A percentile compares a stretch with the other conserved stretches of the same genome.
Conservation (phyloP, 1,284 basidiomycete genomes). For the Somion occarium region DNA sequence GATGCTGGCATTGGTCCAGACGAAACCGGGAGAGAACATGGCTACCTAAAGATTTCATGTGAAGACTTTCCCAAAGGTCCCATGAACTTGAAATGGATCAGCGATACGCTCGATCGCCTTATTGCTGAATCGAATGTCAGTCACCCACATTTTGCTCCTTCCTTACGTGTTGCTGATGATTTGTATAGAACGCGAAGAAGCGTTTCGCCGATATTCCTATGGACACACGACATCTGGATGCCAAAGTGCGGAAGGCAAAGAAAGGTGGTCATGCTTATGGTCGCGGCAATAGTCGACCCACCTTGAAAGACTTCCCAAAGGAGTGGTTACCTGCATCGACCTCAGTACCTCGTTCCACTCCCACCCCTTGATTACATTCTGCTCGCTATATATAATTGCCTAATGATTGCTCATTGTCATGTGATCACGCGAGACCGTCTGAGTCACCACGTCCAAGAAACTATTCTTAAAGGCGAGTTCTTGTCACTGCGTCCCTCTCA, state of each 20-base stretch:
- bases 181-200: conserved; percentile 42
- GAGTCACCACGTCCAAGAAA: background rate
- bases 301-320: conserved; percentile 73
- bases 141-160: conserved; percentile 15
- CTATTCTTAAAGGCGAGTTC: background rate
- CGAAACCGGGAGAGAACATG: conserved; percentile 51
- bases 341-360: conserved; percentile 5
- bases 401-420: conserved; percentile 3
- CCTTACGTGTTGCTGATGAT: conserved; percentile 8
- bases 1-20: conserved; percentile 52
- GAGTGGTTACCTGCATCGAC: conserved; percentile 63
- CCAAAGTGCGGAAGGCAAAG: conserved; percentile 64
- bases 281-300: conserved; percentile 52
- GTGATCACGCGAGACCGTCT: conserved; percentile 1
- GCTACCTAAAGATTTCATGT: conserved; percentile 82
- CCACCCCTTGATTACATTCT: conserved; percentile 14
- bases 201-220: conserved; percentile 62
- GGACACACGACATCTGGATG: conserved; percentile 74
- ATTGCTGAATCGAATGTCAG: conserved; percentile 75
- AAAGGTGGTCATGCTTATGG: conserved; percentile 62
- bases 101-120: conserved; percentile 71
- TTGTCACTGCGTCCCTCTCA: background rate
- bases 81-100: conserved; percentile 86
- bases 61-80: conserved; percentile 74
- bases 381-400: conserved; percentile 2